Percentiles rank a stretch among this genome's conserved stretches.
These are phyloP conservation scores for Stereum hirsutum DNA, from an alignment of 1,284 basidiomycete species.

Conservation along the genomic window DNA sequence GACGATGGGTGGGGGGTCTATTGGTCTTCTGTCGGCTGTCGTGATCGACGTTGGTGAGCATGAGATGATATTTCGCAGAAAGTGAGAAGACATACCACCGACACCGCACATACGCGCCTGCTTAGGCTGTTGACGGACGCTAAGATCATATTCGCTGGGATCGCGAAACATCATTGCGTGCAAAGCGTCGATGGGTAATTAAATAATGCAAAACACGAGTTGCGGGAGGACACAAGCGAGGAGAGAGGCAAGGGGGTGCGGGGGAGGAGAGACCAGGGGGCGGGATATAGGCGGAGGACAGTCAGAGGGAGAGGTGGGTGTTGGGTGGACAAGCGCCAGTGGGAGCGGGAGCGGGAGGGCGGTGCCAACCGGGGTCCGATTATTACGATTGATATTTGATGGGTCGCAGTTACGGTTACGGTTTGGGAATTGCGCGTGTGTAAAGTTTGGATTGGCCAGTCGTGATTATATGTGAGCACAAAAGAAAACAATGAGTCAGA, in stretches of 20 bases:
- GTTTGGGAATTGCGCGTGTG: background rate
- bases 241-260: background rate
- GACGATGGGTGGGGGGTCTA: constrained; percentile 96
- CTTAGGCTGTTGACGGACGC: constrained; percentile 82
- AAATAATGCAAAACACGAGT: background rate
- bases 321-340: no score
- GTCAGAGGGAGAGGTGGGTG: no score
- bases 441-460: background rate
- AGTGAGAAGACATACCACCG: constrained; percentile 49
- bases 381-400: no score
- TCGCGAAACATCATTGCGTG: constrained; percentile 7
- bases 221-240: background rate
- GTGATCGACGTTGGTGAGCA: background rate
- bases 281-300: constrained; percentile 1
- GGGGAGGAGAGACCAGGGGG: background rate
- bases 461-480: no score
- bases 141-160: constrained; percentile 68
- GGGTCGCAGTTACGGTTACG: no score
- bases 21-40: constrained; percentile 83
- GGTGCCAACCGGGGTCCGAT: no score
- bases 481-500: no score
- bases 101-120: constrained; percentile 91
- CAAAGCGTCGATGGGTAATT: background rate
- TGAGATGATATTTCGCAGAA: constrained; percentile 2
- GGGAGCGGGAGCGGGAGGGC: background rate